Percentiles rank a stretch among this genome's conserved stretches.
Conservation (phyloP, 108 stramenopile genomes). For the Nitzschia sp. region DNA sequence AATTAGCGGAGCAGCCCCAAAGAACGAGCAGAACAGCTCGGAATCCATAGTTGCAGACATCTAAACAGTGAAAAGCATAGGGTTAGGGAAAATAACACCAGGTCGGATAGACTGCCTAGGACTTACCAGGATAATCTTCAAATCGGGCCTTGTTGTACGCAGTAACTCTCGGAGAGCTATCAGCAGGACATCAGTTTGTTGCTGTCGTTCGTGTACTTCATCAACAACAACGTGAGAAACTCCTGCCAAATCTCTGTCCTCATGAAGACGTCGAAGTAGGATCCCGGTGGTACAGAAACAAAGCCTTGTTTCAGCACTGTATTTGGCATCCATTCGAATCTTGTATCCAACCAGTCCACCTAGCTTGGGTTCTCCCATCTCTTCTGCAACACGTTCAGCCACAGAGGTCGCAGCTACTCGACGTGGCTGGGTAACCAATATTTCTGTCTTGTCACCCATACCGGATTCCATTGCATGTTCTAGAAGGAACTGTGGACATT, state of each 20-base stretch:
- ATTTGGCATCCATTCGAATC: slow-evolving; percentile 80
- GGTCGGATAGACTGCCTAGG: not conserved
- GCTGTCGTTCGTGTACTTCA: slow-evolving; percentile 91
- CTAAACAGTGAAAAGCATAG: slow-evolving; percentile 19
- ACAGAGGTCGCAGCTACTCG: slow-evolving; percentile 74
- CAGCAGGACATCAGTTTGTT: slow-evolving; percentile 85
- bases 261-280: slow-evolving; percentile 87
- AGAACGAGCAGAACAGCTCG: slow-evolving; percentile 71
- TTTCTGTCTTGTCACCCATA: slow-evolving; percentile 52
- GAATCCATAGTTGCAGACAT: slow-evolving; percentile 93
- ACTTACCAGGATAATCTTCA: slow-evolving; percentile 71
- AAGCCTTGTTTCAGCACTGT: slow-evolving; percentile 67
- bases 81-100: not conserved
- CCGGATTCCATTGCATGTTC: slow-evolving; percentile 64
- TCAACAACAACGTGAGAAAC: slow-evolving; percentile 93
- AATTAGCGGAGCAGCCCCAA: slow-evolving; percentile 68
- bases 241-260: slow-evolving; percentile 71
- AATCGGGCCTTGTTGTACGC: slow-evolving; percentile 50
- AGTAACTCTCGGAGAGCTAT: slow-evolving; percentile 77
- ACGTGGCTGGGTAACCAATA: slow-evolving; percentile 80
- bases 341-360: slow-evolving; percentile 87
- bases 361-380: slow-evolving; percentile 58
- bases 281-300: slow-evolving; percentile 97
- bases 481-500: slow-evolving; percentile 80
- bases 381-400: slow-evolving; percentile 71